Evolutionary conservation across 2,329 filamentous ascomycete genomes (phyloP), one percentile per base, ranked within the genome.

Genomic region (Emergomyces pasteurianus): DNA sequence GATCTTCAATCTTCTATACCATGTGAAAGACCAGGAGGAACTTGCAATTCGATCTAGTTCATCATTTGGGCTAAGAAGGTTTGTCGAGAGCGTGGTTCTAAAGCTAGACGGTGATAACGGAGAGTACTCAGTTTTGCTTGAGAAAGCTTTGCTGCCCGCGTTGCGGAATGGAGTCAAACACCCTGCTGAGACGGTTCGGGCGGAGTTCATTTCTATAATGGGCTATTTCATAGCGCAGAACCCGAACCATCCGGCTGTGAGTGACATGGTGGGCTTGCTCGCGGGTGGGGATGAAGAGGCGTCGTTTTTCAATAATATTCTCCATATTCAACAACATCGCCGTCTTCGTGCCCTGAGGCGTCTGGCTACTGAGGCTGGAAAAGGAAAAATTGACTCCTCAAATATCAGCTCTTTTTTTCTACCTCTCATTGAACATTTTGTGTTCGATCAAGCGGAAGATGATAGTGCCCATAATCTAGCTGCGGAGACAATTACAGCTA

Each of bases 371-470:
- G 86, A 87, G 64, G 89, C 89, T 60, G 73, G 78, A 10, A 80
- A 81, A 60, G 80, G 83, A 14, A 80, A 84, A 56, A 78, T 99
- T 62, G 82, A 82, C 63, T 88, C 89, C 68, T 84, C 85, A 58
- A 95, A 95, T 68, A 81, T 95, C 64, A 86, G 87, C 62, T 87
- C 92, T 21, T 88, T 96, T 69, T 90, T 97, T 70, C 83, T 99
- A 47, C 95, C 94, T 0, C 79, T 99, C 23, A 80, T 97, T 10
- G 94, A 99, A 70, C 92, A 96, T 71, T 97, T 96, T 70, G 87
- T 96, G 28, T 92, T 96, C 70, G 88, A 91, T 62, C 85, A 88
- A 62, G 84, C 83, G 4, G 88, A 90, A 55, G 90, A 96, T 71
- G 91, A 85, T 63, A 78, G 77, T 54, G 80, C 90, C 42, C 88